These are phyloP conservation scores for Colletotrichum truncatum DNA, from an alignment of 2,329 filamentous ascomycete genomes.

Conservation along the genomic window DNA sequence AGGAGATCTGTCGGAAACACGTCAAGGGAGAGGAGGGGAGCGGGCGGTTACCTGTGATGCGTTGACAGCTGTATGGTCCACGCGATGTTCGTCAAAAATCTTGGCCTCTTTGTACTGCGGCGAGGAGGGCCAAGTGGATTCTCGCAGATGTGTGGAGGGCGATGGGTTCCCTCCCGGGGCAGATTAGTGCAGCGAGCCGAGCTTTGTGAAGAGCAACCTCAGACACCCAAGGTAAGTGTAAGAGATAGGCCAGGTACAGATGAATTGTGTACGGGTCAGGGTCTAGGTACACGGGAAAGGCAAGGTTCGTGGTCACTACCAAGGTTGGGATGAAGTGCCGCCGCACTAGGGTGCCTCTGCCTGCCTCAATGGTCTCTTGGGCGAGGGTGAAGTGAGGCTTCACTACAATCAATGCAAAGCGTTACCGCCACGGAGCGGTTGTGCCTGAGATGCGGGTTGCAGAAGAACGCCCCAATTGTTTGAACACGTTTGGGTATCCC, in stretches of 20 bases:
- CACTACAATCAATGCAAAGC: neutral
- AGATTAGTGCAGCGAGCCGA: slow-evolving; percentile 3
- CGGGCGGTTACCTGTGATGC: slow-evolving; percentile 16
- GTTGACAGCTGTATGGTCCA: slow-evolving; percentile 20
- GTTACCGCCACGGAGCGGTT: neutral
- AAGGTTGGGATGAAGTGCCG: neutral
- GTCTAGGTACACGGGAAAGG: neutral
- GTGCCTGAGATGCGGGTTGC: neutral
- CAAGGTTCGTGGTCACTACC: neutral
- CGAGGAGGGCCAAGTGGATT: neutral
- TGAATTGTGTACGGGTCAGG: neutral
- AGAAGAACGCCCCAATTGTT: neutral
- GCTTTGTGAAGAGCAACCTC: neutral
- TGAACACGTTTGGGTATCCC: neutral
- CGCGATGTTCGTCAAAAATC: slow-evolving; percentile 12
- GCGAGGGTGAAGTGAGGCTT: no score
- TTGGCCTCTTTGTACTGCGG: slow-evolving; percentile 19
- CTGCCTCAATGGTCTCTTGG: slow-evolving; percentile 3
- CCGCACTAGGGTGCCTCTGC: neutral
- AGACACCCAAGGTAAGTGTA: neutral
- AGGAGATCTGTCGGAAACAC: slow-evolving; percentile 9
- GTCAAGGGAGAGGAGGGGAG: slow-evolving; percentile 22
- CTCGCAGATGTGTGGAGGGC: slow-evolving; percentile 2
- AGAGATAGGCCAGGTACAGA: neutral
- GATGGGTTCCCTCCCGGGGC: slow-evolving; percentile 27